These are phyloP conservation scores for Rutstroemia sp. DNA, from an alignment of 2,329 filamentous ascomycete species.

Conservation along the genomic window DNA sequence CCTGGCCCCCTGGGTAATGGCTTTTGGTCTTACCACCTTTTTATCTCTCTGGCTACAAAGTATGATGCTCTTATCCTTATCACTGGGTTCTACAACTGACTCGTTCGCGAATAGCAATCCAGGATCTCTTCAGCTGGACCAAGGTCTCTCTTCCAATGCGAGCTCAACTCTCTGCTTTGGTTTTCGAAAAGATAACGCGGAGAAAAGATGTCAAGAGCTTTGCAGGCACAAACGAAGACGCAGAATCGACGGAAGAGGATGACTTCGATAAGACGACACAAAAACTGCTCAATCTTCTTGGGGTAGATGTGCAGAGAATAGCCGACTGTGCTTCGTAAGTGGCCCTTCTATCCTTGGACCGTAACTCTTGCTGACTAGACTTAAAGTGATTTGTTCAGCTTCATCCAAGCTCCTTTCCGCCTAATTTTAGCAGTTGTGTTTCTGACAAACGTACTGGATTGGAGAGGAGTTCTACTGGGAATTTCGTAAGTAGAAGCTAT, in stretches of 20 bases:
- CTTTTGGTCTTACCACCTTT: conserved; percentile 35
- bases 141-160: conserved; percentile 44
- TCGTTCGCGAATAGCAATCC: conserved; percentile 57
- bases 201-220: conserved; percentile 57
- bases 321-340: conserved; percentile 46
- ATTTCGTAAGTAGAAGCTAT: conserved; percentile 30
- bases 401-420: conserved; percentile 29
- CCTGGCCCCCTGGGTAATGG: conserved; percentile 15
- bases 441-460: conserved; percentile 59
- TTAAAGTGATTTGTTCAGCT: conserved; percentile 49
- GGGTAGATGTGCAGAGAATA: conserved; percentile 62
- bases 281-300: conserved; percentile 66
- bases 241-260: conserved; percentile 42
- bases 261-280: conserved; percentile 47
- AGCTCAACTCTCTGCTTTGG: conserved; percentile 59
- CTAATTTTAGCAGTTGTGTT: conserved; percentile 54
- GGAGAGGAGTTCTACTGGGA: conserved; percentile 58
- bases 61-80: conserved; percentile 13
- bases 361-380: conserved; percentile 53
- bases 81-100: conserved; percentile 6
- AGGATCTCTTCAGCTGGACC: conserved; percentile 40
- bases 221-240: conserved; percentile 30
- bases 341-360: not conserved
- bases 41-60: conserved; percentile 29
- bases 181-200: conserved; percentile 69